These are phyloP conservation scores for Apiospora kogelbergensis DNA, from an alignment of 2,329 filamentous ascomycete genomes.

Conservation along the genomic window DNA sequence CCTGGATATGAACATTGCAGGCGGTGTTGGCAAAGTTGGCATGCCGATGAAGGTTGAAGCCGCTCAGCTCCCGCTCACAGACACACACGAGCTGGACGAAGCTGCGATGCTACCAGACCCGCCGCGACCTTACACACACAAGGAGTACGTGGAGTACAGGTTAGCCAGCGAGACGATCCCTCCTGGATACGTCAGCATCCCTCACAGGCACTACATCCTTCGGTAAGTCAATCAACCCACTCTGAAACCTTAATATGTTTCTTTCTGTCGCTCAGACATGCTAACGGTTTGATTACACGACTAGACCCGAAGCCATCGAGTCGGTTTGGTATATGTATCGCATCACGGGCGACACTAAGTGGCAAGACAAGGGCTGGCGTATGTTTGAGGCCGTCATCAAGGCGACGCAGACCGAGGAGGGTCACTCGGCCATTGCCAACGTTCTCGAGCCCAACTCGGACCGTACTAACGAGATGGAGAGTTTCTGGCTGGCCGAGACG, in stretches of 20 bases:
- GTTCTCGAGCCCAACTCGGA: conserved; percentile 48
- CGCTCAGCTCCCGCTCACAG: conserved; percentile 28
- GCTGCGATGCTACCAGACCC: conserved; percentile 30
- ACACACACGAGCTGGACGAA: conserved; percentile 21
- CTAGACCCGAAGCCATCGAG: conserved; percentile 81
- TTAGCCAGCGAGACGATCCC: conserved; percentile 47
- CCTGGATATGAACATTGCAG: conserved; percentile 14
- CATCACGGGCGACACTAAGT: conserved; percentile 74
- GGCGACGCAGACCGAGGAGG: conserved; percentile 64
- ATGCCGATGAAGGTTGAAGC: conserved; percentile 17
- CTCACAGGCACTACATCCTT: conserved; percentile 56
- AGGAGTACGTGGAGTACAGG: conserved; percentile 50
- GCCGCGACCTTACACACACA: conserved; percentile 47
- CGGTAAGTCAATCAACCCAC: conserved; percentile 44
- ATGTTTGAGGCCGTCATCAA: conserved; percentile 77
- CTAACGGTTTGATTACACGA: conserved; percentile 16
- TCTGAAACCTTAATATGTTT: conserved; percentile 28
- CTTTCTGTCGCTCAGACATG: conserved; percentile 15
- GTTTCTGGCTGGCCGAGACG: conserved; percentile 89
- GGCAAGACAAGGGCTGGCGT: conserved; percentile 81
- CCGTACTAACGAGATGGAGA: conserved; percentile 71
- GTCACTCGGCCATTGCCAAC: conserved; percentile 69
- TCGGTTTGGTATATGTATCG: conserved; percentile 89
- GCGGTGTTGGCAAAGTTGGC: conserved; percentile 10
- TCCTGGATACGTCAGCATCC: conserved; percentile 50